Evolutionary conservation across 805 yeast genomes (phyloP).

Genomic region (Saccharomycopsis vini): DNA sequence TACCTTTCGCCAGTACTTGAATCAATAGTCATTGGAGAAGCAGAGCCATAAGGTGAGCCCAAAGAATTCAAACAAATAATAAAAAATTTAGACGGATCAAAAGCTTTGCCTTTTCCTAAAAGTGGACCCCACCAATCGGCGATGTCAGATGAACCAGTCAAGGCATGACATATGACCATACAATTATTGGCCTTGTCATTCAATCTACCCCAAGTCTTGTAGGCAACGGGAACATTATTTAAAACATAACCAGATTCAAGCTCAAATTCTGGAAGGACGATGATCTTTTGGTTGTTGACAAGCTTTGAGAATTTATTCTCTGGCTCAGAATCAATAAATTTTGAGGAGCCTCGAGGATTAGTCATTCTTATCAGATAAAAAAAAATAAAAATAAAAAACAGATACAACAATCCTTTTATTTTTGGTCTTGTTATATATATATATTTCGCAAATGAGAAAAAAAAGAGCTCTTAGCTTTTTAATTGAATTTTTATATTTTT

Average conservation of each 20-base stretch:
- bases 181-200: slow-evolving; percentile 65
- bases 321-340: slow-evolving; percentile 35
- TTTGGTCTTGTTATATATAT: no score
- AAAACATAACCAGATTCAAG: slow-evolving; percentile 79
- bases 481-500: no score
- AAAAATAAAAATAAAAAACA: no score
- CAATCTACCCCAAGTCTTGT: slow-evolving; percentile 89
- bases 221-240: slow-evolving; percentile 78
- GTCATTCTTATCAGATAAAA: no score
- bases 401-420: no score
- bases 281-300: slow-evolving; percentile 70
- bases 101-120: slow-evolving; percentile 75
- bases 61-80: slow-evolving; percentile 85
- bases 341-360: background rate
- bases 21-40: slow-evolving; percentile 81
- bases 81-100: slow-evolving; percentile 83
- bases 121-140: slow-evolving; percentile 99
- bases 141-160: slow-evolving; percentile 93
- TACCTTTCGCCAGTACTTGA: slow-evolving; percentile 66
- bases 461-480: no score
- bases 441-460: no score
- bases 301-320: slow-evolving; percentile 62
- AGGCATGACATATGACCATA: slow-evolving; percentile 88
- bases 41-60: slow-evolving; percentile 95
- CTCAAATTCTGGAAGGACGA: slow-evolving; percentile 61